Evolutionary conservation across 108 stramenopile species (phyloP).

Genomic region (Pseudonitzschia pungens): DNA sequence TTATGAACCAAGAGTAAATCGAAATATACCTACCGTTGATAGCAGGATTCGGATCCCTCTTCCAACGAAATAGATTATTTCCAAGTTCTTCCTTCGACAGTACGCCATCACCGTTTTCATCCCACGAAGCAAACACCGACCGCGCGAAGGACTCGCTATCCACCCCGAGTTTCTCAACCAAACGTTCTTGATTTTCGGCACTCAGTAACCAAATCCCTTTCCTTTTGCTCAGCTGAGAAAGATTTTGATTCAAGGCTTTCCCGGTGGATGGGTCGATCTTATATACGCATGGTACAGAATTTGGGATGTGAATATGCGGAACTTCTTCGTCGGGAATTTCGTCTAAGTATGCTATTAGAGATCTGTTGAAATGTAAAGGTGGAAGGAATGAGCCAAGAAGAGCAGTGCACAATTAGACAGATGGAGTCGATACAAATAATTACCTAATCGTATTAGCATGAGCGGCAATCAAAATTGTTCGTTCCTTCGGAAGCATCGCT

Average conservation of each 20-base stretch:
- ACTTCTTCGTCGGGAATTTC: slow-evolving; percentile 44
- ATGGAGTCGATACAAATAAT: not conserved
- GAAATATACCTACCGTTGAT: not conserved
- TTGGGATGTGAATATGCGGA: slow-evolving; percentile 51
- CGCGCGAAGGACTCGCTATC: slow-evolving; percentile 13
- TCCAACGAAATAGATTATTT: slow-evolving; percentile 12
- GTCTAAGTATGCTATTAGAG: slow-evolving; percentile 55
- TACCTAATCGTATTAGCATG: slow-evolving; percentile 45
- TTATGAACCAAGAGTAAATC: not conserved
- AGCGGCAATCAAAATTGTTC: slow-evolving; percentile 45
- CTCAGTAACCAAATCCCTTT: slow-evolving; percentile 20
- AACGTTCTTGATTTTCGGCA: slow-evolving; percentile 14
- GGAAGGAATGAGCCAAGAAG: not conserved
- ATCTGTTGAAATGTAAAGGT: slow-evolving; percentile 20
- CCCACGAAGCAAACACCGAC: slow-evolving; percentile 31
- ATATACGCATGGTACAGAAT: slow-evolving; percentile 53
- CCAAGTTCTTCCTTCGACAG: slow-evolving; percentile 24
- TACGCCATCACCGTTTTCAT: slow-evolving; percentile 12
- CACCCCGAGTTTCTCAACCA: slow-evolving; percentile 19
- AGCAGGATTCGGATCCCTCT: slow-evolving; percentile 13
- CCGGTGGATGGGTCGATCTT: slow-evolving; percentile 26
- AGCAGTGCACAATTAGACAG: not conserved
- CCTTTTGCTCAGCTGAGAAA: slow-evolving; percentile 8
- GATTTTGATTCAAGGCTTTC: not conserved
- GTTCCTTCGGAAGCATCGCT: slow-evolving; percentile 17